Conservation (phyloP, 495 filamentous ascomycete genomes). For the Cladorrhinum samala region DNA sequence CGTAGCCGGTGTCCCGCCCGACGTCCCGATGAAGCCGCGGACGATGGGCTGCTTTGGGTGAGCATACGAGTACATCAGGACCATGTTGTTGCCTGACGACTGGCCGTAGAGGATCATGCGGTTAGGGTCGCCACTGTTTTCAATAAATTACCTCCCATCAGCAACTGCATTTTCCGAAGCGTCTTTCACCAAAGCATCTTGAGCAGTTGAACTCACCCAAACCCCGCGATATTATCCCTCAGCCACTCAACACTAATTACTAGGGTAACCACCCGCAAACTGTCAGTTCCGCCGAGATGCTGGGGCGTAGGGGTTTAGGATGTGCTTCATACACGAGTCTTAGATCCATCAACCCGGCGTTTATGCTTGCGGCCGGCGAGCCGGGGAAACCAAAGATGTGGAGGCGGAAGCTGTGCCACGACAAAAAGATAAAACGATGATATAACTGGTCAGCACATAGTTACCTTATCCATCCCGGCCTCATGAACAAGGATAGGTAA, state of each 20-base stretch:
- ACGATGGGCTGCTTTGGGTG: conserved; percentile 37
- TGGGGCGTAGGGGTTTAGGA: neutral
- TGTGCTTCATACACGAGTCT: conserved; percentile 26
- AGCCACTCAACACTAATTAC: conserved; percentile 43
- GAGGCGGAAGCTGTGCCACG: conserved; percentile 25
- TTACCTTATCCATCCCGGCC: too few relatives aligned
- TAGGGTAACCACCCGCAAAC: too few relatives aligned
- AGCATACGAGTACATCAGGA: conserved; percentile 44
- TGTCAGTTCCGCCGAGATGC: neutral
- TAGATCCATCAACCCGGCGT: conserved; percentile 51
- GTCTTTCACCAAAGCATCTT: too few relatives aligned
- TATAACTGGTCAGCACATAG: too few relatives aligned
- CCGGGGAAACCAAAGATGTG: conserved; percentile 35
- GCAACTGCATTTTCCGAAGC: too few relatives aligned
- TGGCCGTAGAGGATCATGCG: conserved; percentile 45
- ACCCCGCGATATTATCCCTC: conserved; percentile 46
- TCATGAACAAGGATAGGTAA: too few relatives aligned
- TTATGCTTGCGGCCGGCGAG: conserved; percentile 26
- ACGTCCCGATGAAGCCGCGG: conserved; percentile 44
- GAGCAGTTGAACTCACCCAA: too few relatives aligned
- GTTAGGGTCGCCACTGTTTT: conserved; percentile 28
- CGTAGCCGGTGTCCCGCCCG: conserved; percentile 40
- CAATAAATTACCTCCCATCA: conserved; percentile 37
- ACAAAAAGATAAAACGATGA: too few relatives aligned
- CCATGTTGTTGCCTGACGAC: conserved; percentile 39